Evolutionary conservation across 2,329 filamentous ascomycete genomes (phyloP).

Genomic region (Cytospora schulzeri): DNA sequence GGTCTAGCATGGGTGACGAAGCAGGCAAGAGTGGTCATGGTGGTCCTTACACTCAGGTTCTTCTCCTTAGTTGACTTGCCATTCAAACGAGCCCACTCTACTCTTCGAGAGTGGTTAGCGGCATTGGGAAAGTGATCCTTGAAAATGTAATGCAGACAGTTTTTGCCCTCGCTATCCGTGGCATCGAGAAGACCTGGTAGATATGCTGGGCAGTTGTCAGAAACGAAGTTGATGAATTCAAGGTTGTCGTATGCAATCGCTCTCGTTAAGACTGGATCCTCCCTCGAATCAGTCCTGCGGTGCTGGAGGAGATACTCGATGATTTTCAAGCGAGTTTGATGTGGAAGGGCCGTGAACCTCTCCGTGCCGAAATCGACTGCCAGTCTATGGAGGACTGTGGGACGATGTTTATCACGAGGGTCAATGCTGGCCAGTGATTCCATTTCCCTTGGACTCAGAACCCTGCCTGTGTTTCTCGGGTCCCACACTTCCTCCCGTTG

Average conservation of each 20-base stretch:
- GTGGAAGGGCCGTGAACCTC: background rate
- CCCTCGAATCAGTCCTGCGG: background rate
- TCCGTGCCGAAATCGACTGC: background rate
- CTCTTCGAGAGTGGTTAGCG: background rate
- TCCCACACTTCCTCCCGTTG: background rate
- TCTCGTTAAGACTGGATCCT: conserved; percentile 5
- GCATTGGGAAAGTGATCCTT: background rate
- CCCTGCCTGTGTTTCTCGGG: no score
- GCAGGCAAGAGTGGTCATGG: no score
- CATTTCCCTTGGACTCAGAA: no score
- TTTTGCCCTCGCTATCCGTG: background rate
- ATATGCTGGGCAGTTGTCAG: background rate
- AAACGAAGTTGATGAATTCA: conserved; percentile 1
- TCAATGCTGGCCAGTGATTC: background rate
- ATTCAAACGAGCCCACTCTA: no score
- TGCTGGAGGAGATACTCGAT: background rate
- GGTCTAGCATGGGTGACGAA: background rate
- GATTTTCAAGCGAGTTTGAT: background rate
- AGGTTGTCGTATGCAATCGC: background rate
- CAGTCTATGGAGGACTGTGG: conserved; percentile 4
- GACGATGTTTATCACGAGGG: background rate
- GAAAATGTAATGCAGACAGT: conserved; percentile 14
- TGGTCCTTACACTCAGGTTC: background rate
- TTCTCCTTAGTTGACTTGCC: background rate
- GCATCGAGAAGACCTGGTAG: background rate